phyloP scores from a whole-genome alignment of 768 basidiomycete species.

The Austroboletus festivus region DNA sequence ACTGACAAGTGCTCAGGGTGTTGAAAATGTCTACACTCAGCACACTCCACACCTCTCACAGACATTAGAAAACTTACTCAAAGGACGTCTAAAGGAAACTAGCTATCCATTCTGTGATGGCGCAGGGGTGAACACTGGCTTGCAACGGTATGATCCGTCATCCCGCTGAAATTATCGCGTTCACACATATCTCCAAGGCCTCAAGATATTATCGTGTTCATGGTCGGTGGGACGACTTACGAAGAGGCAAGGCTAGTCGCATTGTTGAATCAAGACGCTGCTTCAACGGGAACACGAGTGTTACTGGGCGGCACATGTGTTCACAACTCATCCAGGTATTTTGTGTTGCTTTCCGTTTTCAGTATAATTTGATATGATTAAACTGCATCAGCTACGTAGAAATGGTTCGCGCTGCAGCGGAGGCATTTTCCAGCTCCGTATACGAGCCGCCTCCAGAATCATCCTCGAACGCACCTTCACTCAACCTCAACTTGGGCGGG shows the following conservation, averaged over 20 bases:
- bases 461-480: constrained; percentile 65
- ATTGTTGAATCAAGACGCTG: constrained; percentile 79
- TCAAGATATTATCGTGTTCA: constrained; percentile 94
- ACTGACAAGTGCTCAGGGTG: constrained; percentile 56
- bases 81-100: constrained; percentile 79
- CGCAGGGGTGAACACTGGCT: constrained; percentile 58
- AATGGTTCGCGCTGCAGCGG: constrained; percentile 77
- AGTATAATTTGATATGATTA: neutral
- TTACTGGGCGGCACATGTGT: constrained; percentile 92
- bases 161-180: neutral
- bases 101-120: constrained; percentile 89
- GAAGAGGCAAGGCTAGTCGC: constrained; percentile 88
- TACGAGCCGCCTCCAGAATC: constrained; percentile 78
- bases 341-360: neutral
- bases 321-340: constrained; percentile 90
- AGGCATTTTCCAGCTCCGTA: constrained; percentile 57
- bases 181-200: constrained; percentile 48
- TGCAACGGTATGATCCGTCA: constrained; percentile 56
- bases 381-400: constrained; percentile 66
- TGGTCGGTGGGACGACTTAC: constrained; percentile 95
- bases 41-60: constrained; percentile 91
- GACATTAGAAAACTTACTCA: constrained; percentile 86
- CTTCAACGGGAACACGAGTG: constrained; percentile 64
- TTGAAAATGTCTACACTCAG: constrained; percentile 98
- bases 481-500: constrained; percentile 89